A percentile compares a stretch with the other conserved stretches of the same genome.
Evolutionary conservation across 805 yeast species (phyloP).

Genomic region (Metschnikowia gruessii): DNA sequence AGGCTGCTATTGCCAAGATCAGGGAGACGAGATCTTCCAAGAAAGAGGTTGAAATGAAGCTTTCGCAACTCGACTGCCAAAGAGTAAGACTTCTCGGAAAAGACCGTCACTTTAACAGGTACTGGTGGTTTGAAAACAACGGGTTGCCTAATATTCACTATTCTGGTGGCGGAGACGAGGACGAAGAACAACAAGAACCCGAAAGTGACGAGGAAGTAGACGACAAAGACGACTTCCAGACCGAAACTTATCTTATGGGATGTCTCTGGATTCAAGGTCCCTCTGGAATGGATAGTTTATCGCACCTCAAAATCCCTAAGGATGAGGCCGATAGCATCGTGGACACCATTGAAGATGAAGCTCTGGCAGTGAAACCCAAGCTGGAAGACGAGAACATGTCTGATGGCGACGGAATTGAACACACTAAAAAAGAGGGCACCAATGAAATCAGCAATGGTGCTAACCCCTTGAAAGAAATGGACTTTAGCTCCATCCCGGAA

Average conservation of each 20-base stretch:
- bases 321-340: slow-evolving; percentile 17
- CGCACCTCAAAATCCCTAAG: slow-evolving; percentile 21
- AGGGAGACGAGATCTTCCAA: slow-evolving; percentile 49
- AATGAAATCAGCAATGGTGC: slow-evolving; percentile 2
- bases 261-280: slow-evolving; percentile 94
- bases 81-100: slow-evolving; percentile 73
- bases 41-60: slow-evolving; percentile 53
- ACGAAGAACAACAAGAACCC: slow-evolving; percentile 40
- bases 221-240: slow-evolving; percentile 44
- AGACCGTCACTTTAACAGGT: slow-evolving; percentile 80
- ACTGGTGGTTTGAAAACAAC: slow-evolving; percentile 92
- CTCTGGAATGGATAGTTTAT: slow-evolving; percentile 40
- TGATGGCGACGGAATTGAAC: neutral
- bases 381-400: neutral
- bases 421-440: neutral
- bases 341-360: neutral
- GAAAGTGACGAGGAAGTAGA: slow-evolving; percentile 36
- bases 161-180: slow-evolving; percentile 34
- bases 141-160: slow-evolving; percentile 62
- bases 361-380: slow-evolving; percentile 3
- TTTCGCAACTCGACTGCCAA: slow-evolving; percentile 73
- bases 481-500: slow-evolving; percentile 24
- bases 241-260: slow-evolving; percentile 73
- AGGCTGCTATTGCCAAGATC: slow-evolving; percentile 37
- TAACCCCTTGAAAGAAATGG: slow-evolving; percentile 20